Conservation (phyloP, 2,329 filamentous ascomycete genomes). For the Penicillium sp. region DNA sequence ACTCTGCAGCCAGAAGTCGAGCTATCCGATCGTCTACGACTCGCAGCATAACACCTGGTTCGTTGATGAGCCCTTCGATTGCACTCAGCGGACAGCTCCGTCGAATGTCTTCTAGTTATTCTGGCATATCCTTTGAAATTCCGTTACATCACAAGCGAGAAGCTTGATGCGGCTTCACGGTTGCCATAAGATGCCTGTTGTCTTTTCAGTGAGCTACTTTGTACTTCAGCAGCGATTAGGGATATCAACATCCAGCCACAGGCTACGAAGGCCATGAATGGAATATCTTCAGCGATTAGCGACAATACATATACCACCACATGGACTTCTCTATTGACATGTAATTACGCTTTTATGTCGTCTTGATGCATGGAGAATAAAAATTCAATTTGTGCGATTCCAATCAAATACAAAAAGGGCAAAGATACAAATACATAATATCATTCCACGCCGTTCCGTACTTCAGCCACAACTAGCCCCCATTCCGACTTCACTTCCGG, state of each 20-base stretch:
- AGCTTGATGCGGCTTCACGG: too few species aligned
- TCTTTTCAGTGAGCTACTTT: too few species aligned
- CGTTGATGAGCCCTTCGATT: constrained; percentile 28
- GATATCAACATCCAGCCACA: too few species aligned
- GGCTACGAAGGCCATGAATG: too few species aligned
- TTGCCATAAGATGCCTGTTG: too few species aligned
- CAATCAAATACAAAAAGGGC: background rate
- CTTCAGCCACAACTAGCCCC: constrained; percentile 18
- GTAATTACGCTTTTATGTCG: too few species aligned
- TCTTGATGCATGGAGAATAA: too few species aligned
- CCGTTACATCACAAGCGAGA: too few species aligned
- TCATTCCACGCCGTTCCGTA: constrained; percentile 4
- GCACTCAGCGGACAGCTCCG: constrained; percentile 21
- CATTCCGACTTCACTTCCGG: constrained; percentile 22
- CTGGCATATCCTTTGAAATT: background rate
- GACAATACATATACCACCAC: too few species aligned
- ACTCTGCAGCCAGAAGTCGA: constrained; percentile 20
- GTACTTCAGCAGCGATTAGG: too few species aligned
- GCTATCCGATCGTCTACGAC: constrained; percentile 24
- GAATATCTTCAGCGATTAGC: too few species aligned
- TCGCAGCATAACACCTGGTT: constrained; percentile 27
- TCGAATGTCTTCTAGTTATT: background rate
- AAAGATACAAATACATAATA: constrained; percentile 1
- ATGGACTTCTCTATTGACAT: too few species aligned
- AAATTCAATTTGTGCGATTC: background rate